These are phyloP conservation scores for Nigrospora osmanthi DNA, from an alignment of 2,329 filamentous ascomycete species.

Conservation along the genomic window DNA sequence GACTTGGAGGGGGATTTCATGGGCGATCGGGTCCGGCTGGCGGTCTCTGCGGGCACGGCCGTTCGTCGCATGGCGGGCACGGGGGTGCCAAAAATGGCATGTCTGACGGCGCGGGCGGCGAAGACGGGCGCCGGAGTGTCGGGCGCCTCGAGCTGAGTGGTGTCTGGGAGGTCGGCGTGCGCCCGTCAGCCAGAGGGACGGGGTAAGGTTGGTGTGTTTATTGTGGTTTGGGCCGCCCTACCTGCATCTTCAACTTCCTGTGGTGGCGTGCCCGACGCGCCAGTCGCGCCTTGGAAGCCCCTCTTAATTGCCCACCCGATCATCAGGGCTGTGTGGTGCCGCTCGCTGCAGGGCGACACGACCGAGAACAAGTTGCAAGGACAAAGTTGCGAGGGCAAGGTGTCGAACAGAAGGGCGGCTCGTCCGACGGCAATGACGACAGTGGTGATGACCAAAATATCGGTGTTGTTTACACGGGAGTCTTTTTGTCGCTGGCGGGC, in stretches of 20 bases:
- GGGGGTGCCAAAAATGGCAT: slow-evolving; percentile 55
- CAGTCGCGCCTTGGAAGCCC: slow-evolving; percentile 30
- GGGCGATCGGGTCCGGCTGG: slow-evolving; percentile 6
- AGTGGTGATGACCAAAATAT: too few relatives aligned
- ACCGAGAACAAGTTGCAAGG: too few relatives aligned
- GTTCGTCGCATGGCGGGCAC: slow-evolving; percentile 16
- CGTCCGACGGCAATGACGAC: too few relatives aligned
- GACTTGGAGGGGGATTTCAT: slow-evolving; percentile 22
- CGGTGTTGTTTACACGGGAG: too few relatives aligned
- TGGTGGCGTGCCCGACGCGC: slow-evolving; percentile 20
- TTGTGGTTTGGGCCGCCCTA: slow-evolving; percentile 4
- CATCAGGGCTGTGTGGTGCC: slow-evolving; percentile 30
- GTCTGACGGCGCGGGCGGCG: slow-evolving; percentile 57
- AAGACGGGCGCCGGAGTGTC: slow-evolving; percentile 62
- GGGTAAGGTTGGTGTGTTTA: background rate
- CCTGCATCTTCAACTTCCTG: slow-evolving; percentile 12
- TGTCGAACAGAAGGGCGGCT: too few relatives aligned
- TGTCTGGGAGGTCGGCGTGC: slow-evolving; percentile 19
- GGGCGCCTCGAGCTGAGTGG: slow-evolving; percentile 46
- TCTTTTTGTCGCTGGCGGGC: too few relatives aligned
- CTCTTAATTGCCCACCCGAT: slow-evolving; percentile 53
- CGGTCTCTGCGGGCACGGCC: slow-evolving; percentile 19
- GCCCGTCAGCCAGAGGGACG: slow-evolving; percentile 4
- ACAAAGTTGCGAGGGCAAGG: too few relatives aligned
- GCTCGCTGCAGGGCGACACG: background rate